phyloP scores from a whole-genome alignment of 169 alveolate genomes.

The Cryptosporidium felis region DNA sequence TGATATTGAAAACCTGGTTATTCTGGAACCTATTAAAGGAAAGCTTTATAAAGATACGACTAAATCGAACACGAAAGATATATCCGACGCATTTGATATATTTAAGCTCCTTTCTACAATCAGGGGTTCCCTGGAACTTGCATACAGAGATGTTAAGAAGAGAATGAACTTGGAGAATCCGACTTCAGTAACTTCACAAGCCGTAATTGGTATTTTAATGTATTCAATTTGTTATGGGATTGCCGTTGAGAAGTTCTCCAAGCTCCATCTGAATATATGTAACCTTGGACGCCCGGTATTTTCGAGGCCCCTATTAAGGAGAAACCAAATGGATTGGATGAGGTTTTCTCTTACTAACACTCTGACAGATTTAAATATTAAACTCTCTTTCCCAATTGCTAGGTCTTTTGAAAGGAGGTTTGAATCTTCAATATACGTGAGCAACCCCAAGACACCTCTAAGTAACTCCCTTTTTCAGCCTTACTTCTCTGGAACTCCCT shows the following conservation, averaged over 20 bases:
- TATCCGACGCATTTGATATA: not conserved
- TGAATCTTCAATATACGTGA: slow-evolving; percentile 11
- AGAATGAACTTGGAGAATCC: slow-evolving; percentile 14
- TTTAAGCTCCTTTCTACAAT: not conserved
- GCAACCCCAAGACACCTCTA: not conserved
- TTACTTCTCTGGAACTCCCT: slow-evolving; percentile 16
- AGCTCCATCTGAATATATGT: slow-evolving; percentile 24
- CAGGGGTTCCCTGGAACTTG: not conserved
- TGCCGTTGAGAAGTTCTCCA: not conserved
- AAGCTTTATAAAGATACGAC: not conserved
- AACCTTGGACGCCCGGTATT: slow-evolving; percentile 34
- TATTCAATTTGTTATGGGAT: slow-evolving; percentile 60
- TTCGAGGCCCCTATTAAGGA: slow-evolving; percentile 50
- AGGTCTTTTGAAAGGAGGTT: slow-evolving; percentile 29
- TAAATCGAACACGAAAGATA: not conserved
- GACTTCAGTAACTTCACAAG: slow-evolving; percentile 14
- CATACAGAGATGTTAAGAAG: slow-evolving; percentile 1
- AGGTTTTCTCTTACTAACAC: slow-evolving; percentile 7
- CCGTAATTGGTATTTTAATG: not conserved
- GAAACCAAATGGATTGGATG: slow-evolving; percentile 59
- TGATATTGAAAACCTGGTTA: slow-evolving; percentile 54
- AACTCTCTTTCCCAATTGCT: slow-evolving; percentile 39
- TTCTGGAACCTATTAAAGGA: slow-evolving; percentile 21
- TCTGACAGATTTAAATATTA: not conserved
- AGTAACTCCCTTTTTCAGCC: slow-evolving; percentile 40